Percentiles rank a stretch among this genome's conserved stretches.
Evolutionary conservation across 2,329 filamentous ascomycete species (phyloP).

Genomic region (Curvularia eragrostidis): DNA sequence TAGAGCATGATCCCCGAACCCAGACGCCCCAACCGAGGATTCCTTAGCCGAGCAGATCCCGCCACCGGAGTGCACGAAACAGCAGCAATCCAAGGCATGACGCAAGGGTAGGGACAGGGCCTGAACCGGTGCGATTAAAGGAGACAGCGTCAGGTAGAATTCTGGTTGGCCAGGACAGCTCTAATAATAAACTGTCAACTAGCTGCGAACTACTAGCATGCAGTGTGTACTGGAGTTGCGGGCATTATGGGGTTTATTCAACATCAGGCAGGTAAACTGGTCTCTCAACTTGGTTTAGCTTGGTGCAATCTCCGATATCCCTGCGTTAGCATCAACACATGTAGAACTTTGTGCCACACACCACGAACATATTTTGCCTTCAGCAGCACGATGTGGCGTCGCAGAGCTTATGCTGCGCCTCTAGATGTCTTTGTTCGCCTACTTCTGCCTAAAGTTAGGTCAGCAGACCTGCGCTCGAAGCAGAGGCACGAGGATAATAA

Average conservation of each 20-base stretch:
- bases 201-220: neutral
- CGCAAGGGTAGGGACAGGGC: neutral
- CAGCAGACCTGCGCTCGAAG: neutral
- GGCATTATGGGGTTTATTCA: neutral
- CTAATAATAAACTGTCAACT: neutral
- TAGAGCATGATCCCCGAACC: neutral
- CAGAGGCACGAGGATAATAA: neutral
- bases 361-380: no score
- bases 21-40: neutral
- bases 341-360: no score
- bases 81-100: neutral
- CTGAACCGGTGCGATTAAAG: neutral
- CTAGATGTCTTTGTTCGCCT: neutral
- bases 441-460: neutral
- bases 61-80: neutral
- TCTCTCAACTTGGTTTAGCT: neutral
- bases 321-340: neutral
- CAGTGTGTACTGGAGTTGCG: neutral
- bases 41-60: neutral
- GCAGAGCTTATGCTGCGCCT: neutral
- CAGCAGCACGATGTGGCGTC: neutral
- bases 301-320: slow-evolving; percentile 2
- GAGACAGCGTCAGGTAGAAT: neutral
- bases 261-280: neutral
- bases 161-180: neutral